Percentiles rank a stretch among this genome's conserved stretches.
Evolutionary conservation across 2,329 filamentous ascomycete species (phyloP).

Genomic region (Orbilia brochopaga): DNA sequence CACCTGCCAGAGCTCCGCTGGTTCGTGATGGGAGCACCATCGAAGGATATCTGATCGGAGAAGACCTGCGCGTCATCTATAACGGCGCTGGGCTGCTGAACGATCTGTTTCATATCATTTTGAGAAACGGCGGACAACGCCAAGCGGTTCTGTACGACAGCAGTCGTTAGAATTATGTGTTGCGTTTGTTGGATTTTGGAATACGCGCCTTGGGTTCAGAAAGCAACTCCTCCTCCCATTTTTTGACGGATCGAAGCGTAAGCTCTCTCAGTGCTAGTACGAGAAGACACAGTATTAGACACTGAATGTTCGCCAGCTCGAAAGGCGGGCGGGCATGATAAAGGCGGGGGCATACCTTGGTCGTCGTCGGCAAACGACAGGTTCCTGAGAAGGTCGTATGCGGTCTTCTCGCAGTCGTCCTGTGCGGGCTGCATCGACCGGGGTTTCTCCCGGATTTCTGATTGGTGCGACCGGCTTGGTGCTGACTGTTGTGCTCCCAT

Average conservation of each 20-base stretch:
- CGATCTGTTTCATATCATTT: conserved; percentile 53
- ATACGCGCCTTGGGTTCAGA: conserved; percentile 53
- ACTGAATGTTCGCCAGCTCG: conserved; percentile 20
- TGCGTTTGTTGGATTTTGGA: conserved; percentile 10
- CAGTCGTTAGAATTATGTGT: conserved; percentile 1
- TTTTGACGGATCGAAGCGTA: conserved; percentile 47
- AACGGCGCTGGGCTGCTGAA: conserved; percentile 58
- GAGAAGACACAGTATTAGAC: background rate
- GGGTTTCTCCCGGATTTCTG: conserved; percentile 20
- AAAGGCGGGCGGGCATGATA: background rate
- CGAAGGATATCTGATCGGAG: conserved; percentile 80
- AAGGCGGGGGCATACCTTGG: conserved; percentile 2
- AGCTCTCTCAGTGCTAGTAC: conserved; percentile 10
- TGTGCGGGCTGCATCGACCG: background rate
- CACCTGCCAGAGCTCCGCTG: conserved; percentile 81
- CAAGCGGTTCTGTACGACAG: conserved; percentile 52
- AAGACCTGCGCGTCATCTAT: conserved; percentile 78
- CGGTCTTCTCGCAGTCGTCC: conserved; percentile 26
- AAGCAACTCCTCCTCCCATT: conserved; percentile 54
- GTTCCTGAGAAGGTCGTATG: conserved; percentile 29
- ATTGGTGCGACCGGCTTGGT: background rate
- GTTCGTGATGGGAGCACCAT: conserved; percentile 83
- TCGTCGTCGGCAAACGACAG: conserved; percentile 50
- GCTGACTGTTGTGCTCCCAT: conserved; percentile 37
- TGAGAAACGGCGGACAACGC: conserved; percentile 54